Conservation (phyloP, 306 rosid genomes). For the Oxytropis ochrocephala region DNA sequence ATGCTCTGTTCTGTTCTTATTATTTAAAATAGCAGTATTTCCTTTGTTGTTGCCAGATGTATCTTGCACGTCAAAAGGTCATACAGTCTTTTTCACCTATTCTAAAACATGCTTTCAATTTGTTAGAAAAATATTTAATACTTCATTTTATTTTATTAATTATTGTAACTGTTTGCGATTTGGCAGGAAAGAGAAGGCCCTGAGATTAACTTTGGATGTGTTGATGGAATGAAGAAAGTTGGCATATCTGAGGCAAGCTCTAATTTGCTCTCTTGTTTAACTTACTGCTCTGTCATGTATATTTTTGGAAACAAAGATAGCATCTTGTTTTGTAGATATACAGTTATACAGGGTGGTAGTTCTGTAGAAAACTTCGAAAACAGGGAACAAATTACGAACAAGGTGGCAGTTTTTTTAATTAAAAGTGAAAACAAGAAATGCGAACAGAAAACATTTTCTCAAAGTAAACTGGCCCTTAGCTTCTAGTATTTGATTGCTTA, state of each 20-base stretch:
- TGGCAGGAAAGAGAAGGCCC: constrained; percentile 53
- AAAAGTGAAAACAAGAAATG: too few relatives aligned
- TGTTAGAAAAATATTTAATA: not conserved
- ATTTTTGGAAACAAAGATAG: not conserved
- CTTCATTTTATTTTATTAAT: not conserved
- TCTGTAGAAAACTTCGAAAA: too few relatives aligned
- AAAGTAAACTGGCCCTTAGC: not conserved
- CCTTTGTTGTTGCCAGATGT: not conserved
- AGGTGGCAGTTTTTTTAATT: too few relatives aligned
- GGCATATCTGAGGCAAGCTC: constrained; percentile 77
- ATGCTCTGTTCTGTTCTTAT: not conserved
- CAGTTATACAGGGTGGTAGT: not conserved
- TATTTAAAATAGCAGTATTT: not conserved
- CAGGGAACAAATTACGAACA: too few relatives aligned
- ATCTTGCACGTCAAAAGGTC: not conserved
- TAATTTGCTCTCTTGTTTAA: not conserved
- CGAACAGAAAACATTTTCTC: too few relatives aligned
- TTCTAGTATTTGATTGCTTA: not conserved
- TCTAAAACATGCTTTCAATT: not conserved
- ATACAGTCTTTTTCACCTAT: not conserved
- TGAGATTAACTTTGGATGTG: constrained; percentile 60
- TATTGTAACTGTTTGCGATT: constrained; percentile 7
- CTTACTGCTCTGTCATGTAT: not conserved
- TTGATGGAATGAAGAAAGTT: constrained; percentile 44
- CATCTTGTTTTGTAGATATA: constrained; percentile 4